Conservation (phyloP, 2,329 filamentous ascomycete species). For the Aspergillus candidus region DNA sequence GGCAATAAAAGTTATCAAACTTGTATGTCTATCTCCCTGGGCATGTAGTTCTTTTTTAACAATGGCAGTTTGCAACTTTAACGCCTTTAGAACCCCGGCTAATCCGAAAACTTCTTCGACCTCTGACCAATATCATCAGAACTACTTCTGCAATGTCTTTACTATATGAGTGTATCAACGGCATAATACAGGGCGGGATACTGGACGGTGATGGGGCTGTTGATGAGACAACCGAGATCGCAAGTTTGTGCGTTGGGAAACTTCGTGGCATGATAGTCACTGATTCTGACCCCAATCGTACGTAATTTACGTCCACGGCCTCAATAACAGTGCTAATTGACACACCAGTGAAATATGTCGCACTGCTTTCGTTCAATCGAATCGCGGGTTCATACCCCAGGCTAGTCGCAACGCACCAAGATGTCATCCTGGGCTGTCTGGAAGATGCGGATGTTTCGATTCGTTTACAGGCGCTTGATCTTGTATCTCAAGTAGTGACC, state of each 20-base stretch:
- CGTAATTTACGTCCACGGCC: conserved; percentile 33
- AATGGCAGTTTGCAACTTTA: conserved; percentile 74
- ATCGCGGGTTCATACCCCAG: conserved; percentile 84
- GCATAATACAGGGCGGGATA: conserved; percentile 94
- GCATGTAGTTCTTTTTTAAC: conserved; percentile 20
- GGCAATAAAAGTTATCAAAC: conserved; percentile 98
- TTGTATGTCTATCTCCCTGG: conserved; percentile 50
- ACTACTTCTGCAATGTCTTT: conserved; percentile 98
- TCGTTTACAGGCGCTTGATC: conserved; percentile 80
- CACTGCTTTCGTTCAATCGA: conserved; percentile 88
- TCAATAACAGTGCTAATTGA: not conserved
- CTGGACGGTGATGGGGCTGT: conserved; percentile 74
- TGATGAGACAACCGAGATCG: conserved; percentile 83
- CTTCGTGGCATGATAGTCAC: conserved; percentile 89
- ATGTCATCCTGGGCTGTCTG: conserved; percentile 93
- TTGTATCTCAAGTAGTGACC: conserved; percentile 91
- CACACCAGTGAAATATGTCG: conserved; percentile 83
- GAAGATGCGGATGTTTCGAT: conserved; percentile 96
- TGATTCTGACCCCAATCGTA: conserved; percentile 87
- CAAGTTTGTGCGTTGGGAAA: conserved; percentile 84
- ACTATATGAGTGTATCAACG: conserved; percentile 96
- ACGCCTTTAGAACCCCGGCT: conserved; percentile 88
- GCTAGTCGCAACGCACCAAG: conserved; percentile 85
- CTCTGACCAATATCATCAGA: conserved; percentile 84
- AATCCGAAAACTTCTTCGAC: conserved; percentile 83